Percentiles rank a stretch among this genome's conserved stretches.
phyloP scores from a whole-genome alignment of 176 grass and related monocot species.

The Elymus sibiricus region DNA sequence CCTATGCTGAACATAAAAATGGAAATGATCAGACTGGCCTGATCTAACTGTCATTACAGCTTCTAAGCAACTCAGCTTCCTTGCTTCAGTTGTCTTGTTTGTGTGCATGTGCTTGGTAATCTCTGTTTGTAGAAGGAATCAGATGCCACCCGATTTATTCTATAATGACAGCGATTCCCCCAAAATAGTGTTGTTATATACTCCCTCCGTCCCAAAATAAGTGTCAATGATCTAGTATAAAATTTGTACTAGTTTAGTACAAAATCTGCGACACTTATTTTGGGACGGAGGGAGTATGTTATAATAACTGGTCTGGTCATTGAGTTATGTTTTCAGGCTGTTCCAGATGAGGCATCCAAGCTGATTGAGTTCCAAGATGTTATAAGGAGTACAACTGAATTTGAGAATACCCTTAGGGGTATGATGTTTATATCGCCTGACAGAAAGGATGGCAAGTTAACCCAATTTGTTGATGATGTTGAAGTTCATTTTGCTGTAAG shows the following conservation, averaged over 20 bases:
- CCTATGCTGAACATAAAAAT: not conserved
- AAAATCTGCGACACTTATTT: no score
- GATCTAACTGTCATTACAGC: constrained; percentile 8
- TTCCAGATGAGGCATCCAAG: constrained; percentile 84
- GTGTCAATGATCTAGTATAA: no score
- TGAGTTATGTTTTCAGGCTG: constrained; percentile 65
- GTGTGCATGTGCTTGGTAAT: constrained; percentile 8
- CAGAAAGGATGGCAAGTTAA: constrained; percentile 76
- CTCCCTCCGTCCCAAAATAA: no score
- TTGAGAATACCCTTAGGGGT: constrained; percentile 63
- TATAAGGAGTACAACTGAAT: constrained; percentile 72
- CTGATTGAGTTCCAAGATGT: constrained; percentile 87
- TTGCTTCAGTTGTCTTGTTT: constrained; percentile 6
- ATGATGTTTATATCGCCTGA: constrained; percentile 77
- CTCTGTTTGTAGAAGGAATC: not conserved
- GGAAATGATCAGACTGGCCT: not conserved
- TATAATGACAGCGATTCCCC: not conserved
- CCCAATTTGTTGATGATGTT: constrained; percentile 84
- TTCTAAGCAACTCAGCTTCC: constrained; percentile 1
- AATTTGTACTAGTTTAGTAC: no score
- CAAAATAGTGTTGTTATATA: constrained; percentile 14
- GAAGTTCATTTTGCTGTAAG: constrained; percentile 97
- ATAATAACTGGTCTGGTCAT: constrained; percentile 17
- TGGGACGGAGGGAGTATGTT: not conserved
- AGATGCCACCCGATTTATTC: not conserved